phyloP scores from a whole-genome alignment of 805 yeast species.

The Teunomyces barrocoloradensis region DNA sequence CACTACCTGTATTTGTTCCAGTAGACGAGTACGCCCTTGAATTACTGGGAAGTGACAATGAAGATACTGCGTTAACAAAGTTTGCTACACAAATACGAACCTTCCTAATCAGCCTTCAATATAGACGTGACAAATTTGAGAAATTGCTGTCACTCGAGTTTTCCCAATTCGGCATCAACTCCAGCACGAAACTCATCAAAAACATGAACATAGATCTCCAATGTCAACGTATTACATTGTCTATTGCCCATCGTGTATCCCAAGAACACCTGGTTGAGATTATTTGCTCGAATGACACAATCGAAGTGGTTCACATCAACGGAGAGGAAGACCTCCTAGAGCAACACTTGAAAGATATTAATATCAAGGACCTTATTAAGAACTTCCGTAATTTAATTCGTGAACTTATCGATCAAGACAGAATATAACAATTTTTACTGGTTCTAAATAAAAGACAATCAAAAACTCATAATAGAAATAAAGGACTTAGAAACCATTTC shows the following conservation, averaged over 20 bases:
- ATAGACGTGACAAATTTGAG: slow-evolving; percentile 31
- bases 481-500: slow-evolving; percentile 41
- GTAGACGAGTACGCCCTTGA: slow-evolving; percentile 14
- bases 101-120: slow-evolving; percentile 24
- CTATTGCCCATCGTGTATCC: slow-evolving; percentile 2
- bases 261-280: slow-evolving; percentile 16
- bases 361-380: background rate
- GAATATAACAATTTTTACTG: slow-evolving; percentile 1
- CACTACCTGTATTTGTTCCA: slow-evolving; percentile 34
- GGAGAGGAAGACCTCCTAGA: background rate
- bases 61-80: slow-evolving; percentile 13
- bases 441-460: slow-evolving; percentile 5
- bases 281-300: slow-evolving; percentile 16
- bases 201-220: slow-evolving; percentile 24
- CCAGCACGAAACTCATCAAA: slow-evolving; percentile 8
- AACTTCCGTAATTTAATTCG: background rate
- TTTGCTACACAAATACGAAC: slow-evolving; percentile 24
- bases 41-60: slow-evolving; percentile 12
- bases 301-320: slow-evolving; percentile 14
- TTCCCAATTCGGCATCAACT: slow-evolving; percentile 6
- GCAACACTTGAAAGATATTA: background rate
- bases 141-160: slow-evolving; percentile 9
- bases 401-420: background rate
- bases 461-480: slow-evolving; percentile 4
- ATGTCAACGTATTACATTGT: slow-evolving; percentile 20